These are phyloP conservation scores for Peronospora destructor DNA, from an alignment of 352 stramenopile genomes.

Conservation along the genomic window DNA sequence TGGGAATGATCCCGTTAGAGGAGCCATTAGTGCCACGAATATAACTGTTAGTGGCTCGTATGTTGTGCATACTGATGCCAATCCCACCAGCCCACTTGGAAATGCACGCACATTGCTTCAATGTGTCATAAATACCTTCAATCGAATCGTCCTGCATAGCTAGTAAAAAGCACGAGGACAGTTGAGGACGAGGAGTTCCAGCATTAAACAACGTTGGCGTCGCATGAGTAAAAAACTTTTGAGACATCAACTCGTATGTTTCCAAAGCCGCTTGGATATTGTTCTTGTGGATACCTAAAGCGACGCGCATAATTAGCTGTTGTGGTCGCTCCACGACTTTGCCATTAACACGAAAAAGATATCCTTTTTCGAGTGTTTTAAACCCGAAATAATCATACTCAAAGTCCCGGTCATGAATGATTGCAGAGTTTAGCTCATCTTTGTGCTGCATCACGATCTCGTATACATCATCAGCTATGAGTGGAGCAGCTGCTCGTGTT, in stretches of 20 bases:
- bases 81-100: conserved; percentile 99
- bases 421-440: conserved; percentile 93
- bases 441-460: conserved; percentile 93
- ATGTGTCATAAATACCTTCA: conserved; percentile 98
- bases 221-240: conserved; percentile 97
- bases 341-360: conserved; percentile 94
- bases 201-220: conserved; percentile 99
- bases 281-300: conserved; percentile 95
- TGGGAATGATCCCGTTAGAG: conserved; percentile 98
- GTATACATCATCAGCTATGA: conserved; percentile 95
- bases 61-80: conserved; percentile 97
- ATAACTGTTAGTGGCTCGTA: conserved; percentile 94
- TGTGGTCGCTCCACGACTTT: conserved; percentile 96
- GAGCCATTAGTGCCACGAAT: conserved; percentile 98
- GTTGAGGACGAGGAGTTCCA: conserved; percentile 95
- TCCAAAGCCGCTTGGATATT: conserved; percentile 92
- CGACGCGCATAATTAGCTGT: conserved; percentile 98
- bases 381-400: conserved; percentile 99
- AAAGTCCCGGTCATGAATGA: conserved; percentile 98
- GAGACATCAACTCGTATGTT: conserved; percentile 97
- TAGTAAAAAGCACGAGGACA: conserved; percentile 97
- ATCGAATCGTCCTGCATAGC: conserved; percentile 99
- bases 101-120: conserved; percentile 98
- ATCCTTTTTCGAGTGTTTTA: conserved; percentile 97
- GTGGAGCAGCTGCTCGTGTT: conserved; percentile 86